Percentiles rank a stretch among this genome's conserved stretches.
Conservation (phyloP, 768 basidiomycete genomes). For the Omphalotus guepiniiformis region DNA sequence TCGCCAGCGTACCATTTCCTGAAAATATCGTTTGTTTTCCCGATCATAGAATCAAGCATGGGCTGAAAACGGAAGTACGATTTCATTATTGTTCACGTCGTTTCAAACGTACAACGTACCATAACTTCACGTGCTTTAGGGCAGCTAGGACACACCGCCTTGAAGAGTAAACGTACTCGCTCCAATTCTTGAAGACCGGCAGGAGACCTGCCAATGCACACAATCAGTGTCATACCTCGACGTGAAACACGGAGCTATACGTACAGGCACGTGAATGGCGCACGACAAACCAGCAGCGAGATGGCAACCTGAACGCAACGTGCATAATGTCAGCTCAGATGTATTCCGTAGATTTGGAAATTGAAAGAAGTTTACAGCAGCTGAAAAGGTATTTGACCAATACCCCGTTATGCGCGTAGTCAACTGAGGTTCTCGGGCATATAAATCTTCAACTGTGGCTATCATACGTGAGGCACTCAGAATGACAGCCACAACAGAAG, state of each 20-base stretch:
- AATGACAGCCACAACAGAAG: conserved; percentile 67
- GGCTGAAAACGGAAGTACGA: conserved; percentile 26
- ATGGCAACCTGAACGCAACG: conserved; percentile 37
- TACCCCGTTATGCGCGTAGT: conserved; percentile 49
- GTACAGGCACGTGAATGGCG: conserved; percentile 57
- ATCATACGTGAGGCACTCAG: conserved; percentile 61
- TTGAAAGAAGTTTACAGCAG: conserved; percentile 34
- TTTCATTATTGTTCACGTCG: background rate
- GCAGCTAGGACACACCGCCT: conserved; percentile 40
- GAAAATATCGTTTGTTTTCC: conserved; percentile 47
- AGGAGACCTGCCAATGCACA: conserved; percentile 30
- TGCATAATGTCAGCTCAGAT: background rate
- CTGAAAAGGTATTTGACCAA: conserved; percentile 53
- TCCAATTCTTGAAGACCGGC: conserved; percentile 61
- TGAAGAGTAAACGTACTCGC: conserved; percentile 41
- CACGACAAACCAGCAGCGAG: conserved; percentile 54
- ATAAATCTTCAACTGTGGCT: conserved; percentile 52
- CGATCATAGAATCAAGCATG: conserved; percentile 45
- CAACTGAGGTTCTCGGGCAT: conserved; percentile 54
- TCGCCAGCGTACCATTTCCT: conserved; percentile 42
- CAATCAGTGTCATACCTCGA: background rate
- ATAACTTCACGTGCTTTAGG: conserved; percentile 42
- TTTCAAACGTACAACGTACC: conserved; percentile 26
- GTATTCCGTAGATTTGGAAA: too few relatives aligned
- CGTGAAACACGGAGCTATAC: background rate